Base-by-base conservation (phyloP, 352 stramenopile species). In the Blastocystis sp. region DNA sequence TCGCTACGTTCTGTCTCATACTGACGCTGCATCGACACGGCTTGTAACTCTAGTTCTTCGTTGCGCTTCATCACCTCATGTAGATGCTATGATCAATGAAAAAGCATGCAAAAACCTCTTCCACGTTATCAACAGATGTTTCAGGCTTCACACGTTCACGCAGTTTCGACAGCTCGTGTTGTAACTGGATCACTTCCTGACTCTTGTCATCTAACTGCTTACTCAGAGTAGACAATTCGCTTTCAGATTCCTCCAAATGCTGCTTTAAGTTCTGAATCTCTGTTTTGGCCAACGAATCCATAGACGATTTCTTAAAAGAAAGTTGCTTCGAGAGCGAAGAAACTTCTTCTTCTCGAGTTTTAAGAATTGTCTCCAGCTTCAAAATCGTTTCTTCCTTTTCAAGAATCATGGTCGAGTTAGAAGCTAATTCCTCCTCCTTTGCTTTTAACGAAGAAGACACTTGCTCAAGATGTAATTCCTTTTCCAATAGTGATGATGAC, bases 241-340 rank as follows among this genome's bases (percentile, higher is more conserved):
- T 20, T 37, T 64, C 45, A 30, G 50, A 45, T 47, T 64, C 39
- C 20, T 65, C 47, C 70, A 64, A 16, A 16, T 26, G 9, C 70
- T 64, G n/a, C 54, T 81, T 62, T 53, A 63, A n/a, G 11, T 18
- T 66, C 43, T 81, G 70, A 39, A 81, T 81, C 26, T 81, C 54
- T 4, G 3, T 47, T 26, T 59, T 20, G 5, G 70, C 37, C 7
- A 81, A 13, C 63, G 41, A 30, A 39, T 79, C 68, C 26, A 55
- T 24, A 24, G 43, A 30, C 20, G 37, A 39, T n/a, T 59, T 62
- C 68, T 79, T 79, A 18, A 30, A 26, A 16, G 68, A 26, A 39
- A 79, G 50, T 39, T 63, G 41, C 63, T 68, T 37, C 0, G 63
- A 37, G n/a, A 20, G 30, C 20, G 11, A n/a, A n/a, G 50, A n/a